These are phyloP conservation scores for Poteriospumella lacustris DNA, from an alignment of 108 stramenopile genomes.

Conservation along the genomic window DNA sequence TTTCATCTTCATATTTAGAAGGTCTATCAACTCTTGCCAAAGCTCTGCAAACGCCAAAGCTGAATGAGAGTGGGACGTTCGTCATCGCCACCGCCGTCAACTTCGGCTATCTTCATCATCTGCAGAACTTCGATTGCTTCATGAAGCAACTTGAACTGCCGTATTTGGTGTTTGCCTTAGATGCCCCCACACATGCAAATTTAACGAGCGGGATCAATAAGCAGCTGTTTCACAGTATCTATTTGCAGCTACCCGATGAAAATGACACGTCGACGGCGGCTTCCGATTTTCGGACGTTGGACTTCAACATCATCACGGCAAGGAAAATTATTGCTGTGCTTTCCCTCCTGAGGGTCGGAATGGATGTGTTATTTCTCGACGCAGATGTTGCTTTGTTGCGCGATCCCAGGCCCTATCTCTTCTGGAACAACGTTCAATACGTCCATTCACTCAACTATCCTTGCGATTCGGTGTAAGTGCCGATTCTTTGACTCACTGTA, in stretches of 20 bases:
- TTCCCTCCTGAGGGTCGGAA: neutral
- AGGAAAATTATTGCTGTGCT: neutral
- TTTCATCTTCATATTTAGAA: no score
- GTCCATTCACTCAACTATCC: constrained; percentile 16
- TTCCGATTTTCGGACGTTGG: neutral
- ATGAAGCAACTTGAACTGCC: neutral
- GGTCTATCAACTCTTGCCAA: no score
- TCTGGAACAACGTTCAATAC: constrained; percentile 20
- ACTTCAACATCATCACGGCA: constrained; percentile 4
- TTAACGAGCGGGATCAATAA: no score
- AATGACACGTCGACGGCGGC: no score
- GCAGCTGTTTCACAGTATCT: no score
- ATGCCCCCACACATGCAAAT: neutral
- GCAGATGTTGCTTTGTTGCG: constrained; percentile 21
- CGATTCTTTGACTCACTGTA: no score
- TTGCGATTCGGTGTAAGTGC: no score
- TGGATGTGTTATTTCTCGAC: constrained; percentile 16
- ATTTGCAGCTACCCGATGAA: neutral
- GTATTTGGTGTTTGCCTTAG: constrained; percentile 11
- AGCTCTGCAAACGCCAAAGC: neutral
- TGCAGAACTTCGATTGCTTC: constrained; percentile 16
- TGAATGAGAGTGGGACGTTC: neutral
- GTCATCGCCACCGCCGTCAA: neutral
- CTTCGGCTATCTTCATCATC: neutral
- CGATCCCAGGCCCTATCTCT: constrained; percentile 11